Evolutionary conservation across 2,329 filamentous ascomycete genomes (phyloP), one percentile per base, ranked within the genome.

Genomic region (Claviceps pazoutovae): DNA sequence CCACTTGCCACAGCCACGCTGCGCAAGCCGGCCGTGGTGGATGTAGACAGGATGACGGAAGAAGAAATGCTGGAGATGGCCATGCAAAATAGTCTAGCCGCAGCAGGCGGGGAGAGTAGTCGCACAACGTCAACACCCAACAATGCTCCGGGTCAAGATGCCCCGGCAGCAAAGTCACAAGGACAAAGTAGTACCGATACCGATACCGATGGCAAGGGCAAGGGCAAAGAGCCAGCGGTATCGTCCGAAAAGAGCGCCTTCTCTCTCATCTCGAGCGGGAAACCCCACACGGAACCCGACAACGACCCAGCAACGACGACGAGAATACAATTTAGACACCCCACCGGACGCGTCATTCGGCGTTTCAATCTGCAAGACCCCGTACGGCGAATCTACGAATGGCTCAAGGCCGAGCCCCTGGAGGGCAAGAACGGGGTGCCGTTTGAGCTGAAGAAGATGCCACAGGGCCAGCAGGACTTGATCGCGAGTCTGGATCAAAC

Each of bases 51-150:
- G 41, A 91, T 98, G 84, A 95, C 88, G 0, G 93, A 98, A 64
- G 90, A 97, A 48, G 90, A 98, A 70, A 95, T 95, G 89, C 72
- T 98, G 59, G 86, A 96, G 66, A 83, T 96, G 78, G 93, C 93
- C 0, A 68, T 98, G 63, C 82, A 90, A 65, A 93, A 94, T 69
- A 96, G 90, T 63, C 71, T 97, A 46, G 83, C 81, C 14, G 78
- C 75, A 1, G 64, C 59, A 16, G 58, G 58, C 38, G 58, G 59
- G 34, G 56, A 55, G 43, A 64, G 64, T 61, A 56, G 63, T 60
- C 60, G 64, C 9, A 64, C 66, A 11, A 62, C 64, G 14, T 67
- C 68, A 19, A 68, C 63, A 53, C 61, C 78, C 0, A 83, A 80
- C 58, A 73, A 85, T 7, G 76, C 83, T 7, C 76, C 83, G 53